phyloP scores from a whole-genome alignment of 2,329 filamentous ascomycete species.

The Hirsutella minnesotensis region DNA sequence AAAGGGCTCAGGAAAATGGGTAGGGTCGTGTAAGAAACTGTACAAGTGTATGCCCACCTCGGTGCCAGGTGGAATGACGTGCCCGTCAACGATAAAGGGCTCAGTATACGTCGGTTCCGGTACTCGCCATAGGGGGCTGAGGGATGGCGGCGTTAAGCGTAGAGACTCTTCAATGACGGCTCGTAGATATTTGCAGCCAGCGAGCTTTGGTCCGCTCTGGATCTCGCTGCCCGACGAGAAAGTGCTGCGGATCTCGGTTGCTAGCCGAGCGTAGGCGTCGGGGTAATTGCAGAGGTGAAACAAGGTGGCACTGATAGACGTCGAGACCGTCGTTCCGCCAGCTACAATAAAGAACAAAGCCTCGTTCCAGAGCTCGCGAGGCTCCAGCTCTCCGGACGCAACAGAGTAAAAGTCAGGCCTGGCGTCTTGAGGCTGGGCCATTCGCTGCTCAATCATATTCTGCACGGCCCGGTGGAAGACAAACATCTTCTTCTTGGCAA shows the following conservation, averaged over 20 bases:
- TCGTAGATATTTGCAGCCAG: slow-evolving; percentile 2
- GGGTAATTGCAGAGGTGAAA: slow-evolving; percentile 1
- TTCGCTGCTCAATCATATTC: too few species aligned
- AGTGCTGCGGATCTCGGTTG: neutral
- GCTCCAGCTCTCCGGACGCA: neutral
- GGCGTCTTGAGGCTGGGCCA: too few species aligned
- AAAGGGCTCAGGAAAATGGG: slow-evolving; percentile 8
- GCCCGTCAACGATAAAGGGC: slow-evolving; percentile 1
- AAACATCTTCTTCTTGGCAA: slow-evolving; percentile 1
- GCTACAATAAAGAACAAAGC: neutral
- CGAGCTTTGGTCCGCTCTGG: neutral
- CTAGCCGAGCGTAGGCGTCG: neutral
- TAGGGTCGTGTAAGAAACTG: slow-evolving; percentile 1
- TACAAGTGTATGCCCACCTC: slow-evolving; percentile 1
- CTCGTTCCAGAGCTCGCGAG: neutral
- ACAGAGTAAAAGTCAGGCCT: too few species aligned
- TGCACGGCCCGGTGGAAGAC: neutral
- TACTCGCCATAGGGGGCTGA: slow-evolving; percentile 1
- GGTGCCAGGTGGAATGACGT: neutral
- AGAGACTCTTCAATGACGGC: slow-evolving; percentile 2
- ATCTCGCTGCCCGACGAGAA: slow-evolving; percentile 2
- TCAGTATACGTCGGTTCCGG: neutral
- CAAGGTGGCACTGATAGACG: neutral
- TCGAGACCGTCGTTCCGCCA: neutral
- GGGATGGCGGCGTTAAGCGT: slow-evolving; percentile 1